Percentiles rank a stretch among this genome's conserved stretches.
phyloP scores from a whole-genome alignment of 805 yeast species.

The Kuraishia borneana region DNA sequence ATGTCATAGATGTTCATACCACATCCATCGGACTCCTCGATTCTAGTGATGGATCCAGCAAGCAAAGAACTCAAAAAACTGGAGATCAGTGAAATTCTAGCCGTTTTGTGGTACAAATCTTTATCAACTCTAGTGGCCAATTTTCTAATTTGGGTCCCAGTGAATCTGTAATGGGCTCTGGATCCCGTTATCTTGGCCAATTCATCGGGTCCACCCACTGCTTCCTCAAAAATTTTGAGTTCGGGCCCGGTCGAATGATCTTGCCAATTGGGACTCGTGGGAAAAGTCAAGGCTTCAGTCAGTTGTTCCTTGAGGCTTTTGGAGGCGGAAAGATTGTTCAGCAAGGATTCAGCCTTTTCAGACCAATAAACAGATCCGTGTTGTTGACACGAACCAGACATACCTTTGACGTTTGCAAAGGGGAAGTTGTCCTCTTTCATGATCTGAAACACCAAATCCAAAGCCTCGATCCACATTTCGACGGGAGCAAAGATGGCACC shows the following conservation, averaged over 20 bases:
- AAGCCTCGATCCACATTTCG: constrained; percentile 81
- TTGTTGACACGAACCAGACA: constrained; percentile 85
- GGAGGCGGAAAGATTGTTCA: constrained; percentile 23
- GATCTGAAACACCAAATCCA: constrained; percentile 48
- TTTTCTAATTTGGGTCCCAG: constrained; percentile 86
- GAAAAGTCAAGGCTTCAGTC: constrained; percentile 43
- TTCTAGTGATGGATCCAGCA: constrained; percentile 46
- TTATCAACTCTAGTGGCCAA: constrained; percentile 43
- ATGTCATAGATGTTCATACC: constrained; percentile 88
- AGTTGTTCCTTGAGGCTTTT: constrained; percentile 35
- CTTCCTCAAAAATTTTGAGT: constrained; percentile 45
- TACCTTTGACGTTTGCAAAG: constrained; percentile 46
- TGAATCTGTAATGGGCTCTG: constrained; percentile 79
- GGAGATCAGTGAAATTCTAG: constrained; percentile 63
- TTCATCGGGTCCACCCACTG: constrained; percentile 45
- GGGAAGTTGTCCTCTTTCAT: constrained; percentile 44
- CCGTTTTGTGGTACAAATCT: constrained; percentile 41
- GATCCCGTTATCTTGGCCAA: constrained; percentile 73
- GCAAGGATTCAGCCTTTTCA: constrained; percentile 25
- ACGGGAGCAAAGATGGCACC: constrained; percentile 73
- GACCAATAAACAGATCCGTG: constrained; percentile 89
- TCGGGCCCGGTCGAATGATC: constrained; percentile 80
- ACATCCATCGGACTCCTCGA: constrained; percentile 84
- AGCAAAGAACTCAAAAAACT: constrained; percentile 67
- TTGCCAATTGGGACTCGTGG: constrained; percentile 86